phyloP scores from a whole-genome alignment of 768 basidiomycete genomes.

The Serendipita vermifera region DNA sequence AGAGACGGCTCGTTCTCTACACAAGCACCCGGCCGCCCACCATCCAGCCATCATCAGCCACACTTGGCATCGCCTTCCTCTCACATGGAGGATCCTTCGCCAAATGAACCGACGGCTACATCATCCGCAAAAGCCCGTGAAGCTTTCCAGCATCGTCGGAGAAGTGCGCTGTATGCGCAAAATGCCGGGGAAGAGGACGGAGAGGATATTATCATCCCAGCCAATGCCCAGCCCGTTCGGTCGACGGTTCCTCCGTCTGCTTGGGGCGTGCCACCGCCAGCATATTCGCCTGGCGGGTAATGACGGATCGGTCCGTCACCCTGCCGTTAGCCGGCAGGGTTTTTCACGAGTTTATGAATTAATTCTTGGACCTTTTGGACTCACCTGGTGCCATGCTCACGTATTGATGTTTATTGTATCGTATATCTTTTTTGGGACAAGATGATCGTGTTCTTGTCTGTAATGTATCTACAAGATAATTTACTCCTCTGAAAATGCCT shows the following conservation, averaged over 20 bases:
- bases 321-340: neutral
- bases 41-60: neutral
- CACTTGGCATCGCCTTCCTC: neutral
- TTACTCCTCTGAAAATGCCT: slow-evolving; percentile 15
- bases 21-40: neutral
- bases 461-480: neutral
- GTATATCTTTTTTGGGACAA: neutral
- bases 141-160: neutral
- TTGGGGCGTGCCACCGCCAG: neutral
- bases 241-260: neutral
- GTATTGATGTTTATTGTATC: neutral
- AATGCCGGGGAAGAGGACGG: neutral
- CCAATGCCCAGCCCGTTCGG: neutral
- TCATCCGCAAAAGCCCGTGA: slow-evolving; percentile 4
- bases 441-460: neutral
- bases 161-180: slow-evolving; percentile 1
- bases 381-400: neutral
- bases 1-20: neutral
- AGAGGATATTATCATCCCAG: neutral
- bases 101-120: neutral
- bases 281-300: neutral
- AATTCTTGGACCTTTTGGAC: neutral
- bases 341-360: neutral
- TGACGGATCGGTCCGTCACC: neutral
- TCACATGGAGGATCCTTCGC: neutral